A percentile compares a stretch with the other conserved stretches of the same genome.
These are phyloP conservation scores for Paramecium pentaurelia DNA, from an alignment of 73 alveolate genomes.

Conservation along the genomic window DNA sequence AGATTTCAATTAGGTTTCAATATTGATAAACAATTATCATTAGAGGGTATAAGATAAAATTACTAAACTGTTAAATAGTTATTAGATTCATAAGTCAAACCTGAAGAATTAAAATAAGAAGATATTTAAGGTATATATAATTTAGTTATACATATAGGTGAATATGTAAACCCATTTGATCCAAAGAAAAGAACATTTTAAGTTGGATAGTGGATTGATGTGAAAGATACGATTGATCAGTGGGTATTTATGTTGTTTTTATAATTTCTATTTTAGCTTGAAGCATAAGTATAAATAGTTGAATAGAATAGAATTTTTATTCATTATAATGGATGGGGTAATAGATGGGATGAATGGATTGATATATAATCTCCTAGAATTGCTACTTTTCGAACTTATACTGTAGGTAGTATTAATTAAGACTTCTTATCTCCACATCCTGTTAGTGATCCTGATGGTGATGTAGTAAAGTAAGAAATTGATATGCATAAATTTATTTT, in stretches of 20 bases:
- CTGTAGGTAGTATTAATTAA: constrained; percentile 82
- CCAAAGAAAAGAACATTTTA: constrained; percentile 75
- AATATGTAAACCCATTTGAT: constrained; percentile 64
- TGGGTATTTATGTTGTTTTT: constrained; percentile 59
- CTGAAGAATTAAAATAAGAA: constrained; percentile 48
- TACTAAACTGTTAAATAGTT: constrained; percentile 56
- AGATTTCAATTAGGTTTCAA: neutral
- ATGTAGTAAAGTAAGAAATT: constrained; percentile 14
- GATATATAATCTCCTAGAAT: constrained; percentile 81
- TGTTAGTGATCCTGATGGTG: constrained; percentile 83
- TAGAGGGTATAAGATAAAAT: constrained; percentile 69
- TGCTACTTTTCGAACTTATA: constrained; percentile 84
- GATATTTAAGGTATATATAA: neutral
- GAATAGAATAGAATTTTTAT: constrained; percentile 77
- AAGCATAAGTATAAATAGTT: constrained; percentile 88
- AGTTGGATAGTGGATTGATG: constrained; percentile 96
- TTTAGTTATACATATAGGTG: neutral
- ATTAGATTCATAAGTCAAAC: constrained; percentile 42
- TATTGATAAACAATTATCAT: neutral
- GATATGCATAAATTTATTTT: constrained; percentile 37
- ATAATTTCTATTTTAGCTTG: constrained; percentile 64
- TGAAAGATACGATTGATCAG: constrained; percentile 94
- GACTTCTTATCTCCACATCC: constrained; percentile 86
- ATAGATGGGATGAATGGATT: constrained; percentile 98
- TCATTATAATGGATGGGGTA: constrained; percentile 99